phyloP scores from a whole-genome alignment of 345 rosid genomes.

The Dipteronia dyeriana region DNA sequence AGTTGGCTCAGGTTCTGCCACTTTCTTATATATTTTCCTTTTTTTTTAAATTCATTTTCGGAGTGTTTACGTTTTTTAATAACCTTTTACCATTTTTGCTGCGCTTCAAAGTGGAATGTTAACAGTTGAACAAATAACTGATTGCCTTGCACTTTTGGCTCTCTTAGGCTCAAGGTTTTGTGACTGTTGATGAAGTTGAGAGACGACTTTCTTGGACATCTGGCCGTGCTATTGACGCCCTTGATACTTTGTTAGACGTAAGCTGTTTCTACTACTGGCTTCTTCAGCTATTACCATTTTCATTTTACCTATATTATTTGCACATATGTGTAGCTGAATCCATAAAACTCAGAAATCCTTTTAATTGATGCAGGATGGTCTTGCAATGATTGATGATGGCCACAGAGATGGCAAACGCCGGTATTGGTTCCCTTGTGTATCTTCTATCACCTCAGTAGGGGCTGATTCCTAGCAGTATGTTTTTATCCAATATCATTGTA shows the following conservation, averaged over 20 bases:
- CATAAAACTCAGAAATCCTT: constrained; percentile 27
- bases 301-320: background rate
- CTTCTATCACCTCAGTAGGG: constrained; percentile 55
- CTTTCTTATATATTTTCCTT: background rate
- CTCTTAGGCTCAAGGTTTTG: constrained; percentile 78
- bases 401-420: constrained; percentile 66
- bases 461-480: constrained; percentile 30
- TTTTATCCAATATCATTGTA: background rate
- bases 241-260: constrained; percentile 77
- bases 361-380: constrained; percentile 63
- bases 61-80: background rate
- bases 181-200: constrained; percentile 81
- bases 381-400: constrained; percentile 85
- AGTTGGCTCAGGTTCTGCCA: constrained; percentile 71
- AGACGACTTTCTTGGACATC: constrained; percentile 75
- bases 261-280: constrained; percentile 15
- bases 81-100: background rate
- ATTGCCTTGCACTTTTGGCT: constrained; percentile 15
- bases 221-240: constrained; percentile 81
- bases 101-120: background rate
- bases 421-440: constrained; percentile 89
- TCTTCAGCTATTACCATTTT: background rate
- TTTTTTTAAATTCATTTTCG: background rate
- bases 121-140: constrained; percentile 1
- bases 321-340: background rate